phyloP scores from a whole-genome alignment of 1,139 yeast species.

The Yamadazyma sp. region DNA sequence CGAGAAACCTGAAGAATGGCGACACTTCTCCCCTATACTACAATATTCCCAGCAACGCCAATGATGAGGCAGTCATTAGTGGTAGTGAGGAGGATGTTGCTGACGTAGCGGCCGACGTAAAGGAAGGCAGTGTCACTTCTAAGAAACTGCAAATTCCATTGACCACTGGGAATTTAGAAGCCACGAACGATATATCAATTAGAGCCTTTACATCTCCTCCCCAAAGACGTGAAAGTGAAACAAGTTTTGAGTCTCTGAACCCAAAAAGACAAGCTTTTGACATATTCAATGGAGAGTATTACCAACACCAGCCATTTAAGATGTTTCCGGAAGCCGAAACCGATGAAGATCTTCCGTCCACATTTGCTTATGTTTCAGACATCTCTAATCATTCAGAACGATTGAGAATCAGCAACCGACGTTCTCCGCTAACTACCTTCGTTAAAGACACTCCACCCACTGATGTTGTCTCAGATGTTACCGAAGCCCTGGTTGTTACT shows the following conservation, averaged over 20 bases:
- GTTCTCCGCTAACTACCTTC: background rate
- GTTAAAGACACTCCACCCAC: background rate
- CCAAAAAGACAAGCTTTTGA: conserved; percentile 1
- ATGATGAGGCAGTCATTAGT: too few relatives aligned
- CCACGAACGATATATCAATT: too few relatives aligned
- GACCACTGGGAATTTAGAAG: too few relatives aligned
- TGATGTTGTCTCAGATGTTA: too few relatives aligned
- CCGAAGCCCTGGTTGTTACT: too few relatives aligned
- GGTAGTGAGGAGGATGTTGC: too few relatives aligned
- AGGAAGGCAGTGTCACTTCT: too few relatives aligned
- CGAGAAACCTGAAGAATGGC: too few relatives aligned
- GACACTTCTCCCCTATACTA: too few relatives aligned
- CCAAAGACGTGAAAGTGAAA: background rate
- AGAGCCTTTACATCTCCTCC: background rate
- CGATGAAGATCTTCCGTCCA: background rate
- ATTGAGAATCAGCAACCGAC: background rate
- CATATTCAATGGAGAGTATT: background rate
- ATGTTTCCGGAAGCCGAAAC: background rate
- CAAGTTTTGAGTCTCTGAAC: background rate
- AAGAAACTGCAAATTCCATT: too few relatives aligned
- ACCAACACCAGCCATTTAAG: background rate
- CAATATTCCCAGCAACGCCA: too few relatives aligned
- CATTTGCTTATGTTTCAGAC: background rate
- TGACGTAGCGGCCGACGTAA: too few relatives aligned
- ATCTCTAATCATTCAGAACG: conserved; percentile 1